Conservation (phyloP, 1,284 basidiomycete species). For the Peniophora sp. region DNA sequence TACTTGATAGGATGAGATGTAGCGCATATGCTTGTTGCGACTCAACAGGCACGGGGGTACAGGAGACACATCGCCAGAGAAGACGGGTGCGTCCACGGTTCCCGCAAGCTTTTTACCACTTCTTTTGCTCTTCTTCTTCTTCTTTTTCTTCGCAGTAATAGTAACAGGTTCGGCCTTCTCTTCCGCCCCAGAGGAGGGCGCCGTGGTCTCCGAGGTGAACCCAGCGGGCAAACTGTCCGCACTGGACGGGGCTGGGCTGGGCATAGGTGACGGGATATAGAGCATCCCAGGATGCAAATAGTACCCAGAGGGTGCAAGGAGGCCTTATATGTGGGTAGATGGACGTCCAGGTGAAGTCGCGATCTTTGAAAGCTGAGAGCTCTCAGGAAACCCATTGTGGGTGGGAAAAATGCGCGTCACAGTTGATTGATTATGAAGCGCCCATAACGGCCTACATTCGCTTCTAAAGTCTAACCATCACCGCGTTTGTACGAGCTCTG, state of each 20-base stretch:
- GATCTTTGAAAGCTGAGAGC: too few species aligned
- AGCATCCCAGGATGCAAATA: too few species aligned
- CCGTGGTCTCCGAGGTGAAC: slow-evolving; percentile 8
- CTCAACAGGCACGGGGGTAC: slow-evolving; percentile 53
- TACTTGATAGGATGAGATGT: slow-evolving; percentile 83
- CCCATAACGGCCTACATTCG: too few species aligned
- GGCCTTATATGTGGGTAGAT: too few species aligned
- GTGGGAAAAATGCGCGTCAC: too few species aligned
- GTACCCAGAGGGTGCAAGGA: too few species aligned
- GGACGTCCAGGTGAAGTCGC: too few species aligned
- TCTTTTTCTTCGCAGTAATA: background rate
- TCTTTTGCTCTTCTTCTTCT: slow-evolving; percentile 67
- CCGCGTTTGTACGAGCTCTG: too few species aligned
- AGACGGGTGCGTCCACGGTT: slow-evolving; percentile 35
- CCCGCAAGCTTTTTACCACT: slow-evolving; percentile 46
- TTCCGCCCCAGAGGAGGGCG: slow-evolving; percentile 4
- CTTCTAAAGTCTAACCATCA: too few species aligned
- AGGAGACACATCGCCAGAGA: slow-evolving; percentile 10
- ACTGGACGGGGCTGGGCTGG: background rate
- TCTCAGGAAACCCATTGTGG: too few species aligned
- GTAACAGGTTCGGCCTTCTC: background rate
- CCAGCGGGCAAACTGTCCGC: background rate
- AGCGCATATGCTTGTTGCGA: slow-evolving; percentile 82
- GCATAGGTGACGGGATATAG: background rate
- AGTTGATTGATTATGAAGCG: too few species aligned